Evolutionary conservation across 2,329 filamentous ascomycete species (phyloP).

Genomic region (Alternaria ethzedia): DNA sequence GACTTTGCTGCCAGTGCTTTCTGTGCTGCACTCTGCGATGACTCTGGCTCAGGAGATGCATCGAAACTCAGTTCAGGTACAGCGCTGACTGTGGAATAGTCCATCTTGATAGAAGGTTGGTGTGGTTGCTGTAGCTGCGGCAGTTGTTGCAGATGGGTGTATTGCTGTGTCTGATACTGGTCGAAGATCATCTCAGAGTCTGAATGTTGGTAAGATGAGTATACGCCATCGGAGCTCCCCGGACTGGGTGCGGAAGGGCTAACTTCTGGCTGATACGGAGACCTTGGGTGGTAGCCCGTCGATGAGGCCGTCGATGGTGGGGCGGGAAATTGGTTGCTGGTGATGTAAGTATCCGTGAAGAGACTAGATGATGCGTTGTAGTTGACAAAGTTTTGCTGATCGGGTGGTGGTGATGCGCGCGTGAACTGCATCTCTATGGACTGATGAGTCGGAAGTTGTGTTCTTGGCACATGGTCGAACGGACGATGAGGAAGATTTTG

Average conservation of each 20-base stretch:
- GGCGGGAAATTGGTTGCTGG: conserved; percentile 20
- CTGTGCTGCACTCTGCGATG: conserved; percentile 17
- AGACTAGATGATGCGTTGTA: conserved; percentile 32
- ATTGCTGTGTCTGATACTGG: conserved; percentile 17
- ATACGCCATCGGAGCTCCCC: conserved; percentile 37
- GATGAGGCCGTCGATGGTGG: conserved; percentile 33
- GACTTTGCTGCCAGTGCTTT: conserved; percentile 38
- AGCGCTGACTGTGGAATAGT: conserved; percentile 11
- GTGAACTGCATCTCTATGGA: conserved; percentile 32
- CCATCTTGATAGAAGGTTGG: conserved; percentile 8
- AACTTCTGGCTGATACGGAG: conserved; percentile 26
- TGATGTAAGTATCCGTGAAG: conserved; percentile 35
- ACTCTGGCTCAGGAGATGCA: conserved; percentile 36
- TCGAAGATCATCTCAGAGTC: conserved; percentile 33
- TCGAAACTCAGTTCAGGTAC: conserved; percentile 29
- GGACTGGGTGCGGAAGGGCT: conserved; percentile 42
- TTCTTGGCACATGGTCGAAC: conserved; percentile 17
- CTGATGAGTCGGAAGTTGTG: conserved; percentile 20
- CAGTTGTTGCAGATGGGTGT: conserved; percentile 5
- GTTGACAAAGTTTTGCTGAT: conserved; percentile 35
- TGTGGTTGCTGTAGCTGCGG: conserved; percentile 4
- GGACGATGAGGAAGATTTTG: conserved; percentile 22
- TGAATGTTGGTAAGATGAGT: conserved; percentile 34
- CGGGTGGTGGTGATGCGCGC: conserved; percentile 32
- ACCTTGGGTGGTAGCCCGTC: conserved; percentile 21